Base-by-base conservation (phyloP, 2,329 filamentous ascomycete species). In the Davidsoniella virescens region DNA sequence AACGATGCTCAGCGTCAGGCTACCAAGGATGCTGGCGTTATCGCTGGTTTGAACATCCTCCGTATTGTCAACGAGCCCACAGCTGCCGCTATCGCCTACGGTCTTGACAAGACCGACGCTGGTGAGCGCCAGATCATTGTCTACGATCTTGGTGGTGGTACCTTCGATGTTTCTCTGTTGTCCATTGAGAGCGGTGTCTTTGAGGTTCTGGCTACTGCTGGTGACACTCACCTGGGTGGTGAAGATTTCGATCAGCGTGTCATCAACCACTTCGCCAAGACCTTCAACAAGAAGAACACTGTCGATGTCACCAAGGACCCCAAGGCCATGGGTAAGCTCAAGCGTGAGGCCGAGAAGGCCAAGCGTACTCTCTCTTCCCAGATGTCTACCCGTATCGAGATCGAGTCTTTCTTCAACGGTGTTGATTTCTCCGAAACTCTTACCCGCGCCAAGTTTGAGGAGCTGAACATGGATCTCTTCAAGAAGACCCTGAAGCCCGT, bases 401-500 rank as follows among this genome's bases (percentile, higher is more conserved):
- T 98, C 57, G 92, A 98, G 70, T 82, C 86, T 59, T 94, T 98
- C 84, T 84, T 86, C 71, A 80, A 94, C 60, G 92, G 92, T 73
- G 82, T 94, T 59, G 92, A 96, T 69, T 94, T 96, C 76, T 95
- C 88, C 45, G 90, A 96, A 80, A 95, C 87, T 56, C 79, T 98
- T 49, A 95, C 90, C 67, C 86, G 90, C 61, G 92, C 92, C 76
- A 96, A 96, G 78, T 96, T 98, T 63, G 92, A 98, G 73, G 90
- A 96, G 72, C 79, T 96, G 61, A 96, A 96, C 84, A 88, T 88
- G 60, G 90, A 96, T 63, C 82, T 96, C 55, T 96, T 96, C 83
- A 94, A 94, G 82, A 94, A 92, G 79, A 96, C 92, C 53, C 79
- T 96, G 58, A 94, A 95, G 80, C 90, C 92, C 52, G 92, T 96